Percentiles rank a stretch among this genome's conserved stretches.
These are phyloP conservation scores for Thermothelomyces thermophilus DNA, from an alignment of 2,329 filamentous ascomycete genomes.

Conservation along the genomic window DNA sequence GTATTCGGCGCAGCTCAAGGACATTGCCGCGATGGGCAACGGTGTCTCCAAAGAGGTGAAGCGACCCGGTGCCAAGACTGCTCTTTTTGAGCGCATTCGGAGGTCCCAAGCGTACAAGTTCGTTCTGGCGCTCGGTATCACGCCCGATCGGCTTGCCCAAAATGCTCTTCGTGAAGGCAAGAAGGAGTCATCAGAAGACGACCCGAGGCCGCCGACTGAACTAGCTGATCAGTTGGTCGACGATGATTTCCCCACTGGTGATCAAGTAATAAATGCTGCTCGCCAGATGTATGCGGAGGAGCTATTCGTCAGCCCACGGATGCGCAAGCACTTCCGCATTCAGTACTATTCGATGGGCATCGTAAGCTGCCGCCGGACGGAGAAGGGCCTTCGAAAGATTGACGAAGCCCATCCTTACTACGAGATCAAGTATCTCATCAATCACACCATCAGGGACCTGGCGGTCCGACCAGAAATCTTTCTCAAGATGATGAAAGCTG, in stretches of 20 bases:
- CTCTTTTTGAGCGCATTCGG: slow-evolving; percentile 76
- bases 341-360: slow-evolving; percentile 78
- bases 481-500: slow-evolving; percentile 94
- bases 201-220: slow-evolving; percentile 71
- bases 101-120: slow-evolving; percentile 73
- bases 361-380: slow-evolving; percentile 82
- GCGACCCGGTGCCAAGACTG: slow-evolving; percentile 75
- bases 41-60: slow-evolving; percentile 61
- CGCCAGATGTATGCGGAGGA: slow-evolving; percentile 90
- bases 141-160: slow-evolving; percentile 78
- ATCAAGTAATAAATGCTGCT: slow-evolving; percentile 69
- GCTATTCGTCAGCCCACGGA: slow-evolving; percentile 75
- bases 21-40: slow-evolving; percentile 57
- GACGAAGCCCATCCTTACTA: slow-evolving; percentile 95
- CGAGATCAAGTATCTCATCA: slow-evolving; percentile 92
- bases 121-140: slow-evolving; percentile 84
- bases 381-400: slow-evolving; percentile 89
- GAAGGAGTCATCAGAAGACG: slow-evolving; percentile 79
- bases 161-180: slow-evolving; percentile 75
- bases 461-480: slow-evolving; percentile 82
- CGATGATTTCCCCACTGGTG: slow-evolving; percentile 66
- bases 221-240: slow-evolving; percentile 74
- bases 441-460: slow-evolving; percentile 77
- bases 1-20: slow-evolving; percentile 77
- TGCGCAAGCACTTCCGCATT: slow-evolving; percentile 79